Evolutionary conservation across 2,329 filamentous ascomycete genomes (phyloP), one percentile per base, ranked within the genome.

Genomic region (Decorospora gaudefroyi): DNA sequence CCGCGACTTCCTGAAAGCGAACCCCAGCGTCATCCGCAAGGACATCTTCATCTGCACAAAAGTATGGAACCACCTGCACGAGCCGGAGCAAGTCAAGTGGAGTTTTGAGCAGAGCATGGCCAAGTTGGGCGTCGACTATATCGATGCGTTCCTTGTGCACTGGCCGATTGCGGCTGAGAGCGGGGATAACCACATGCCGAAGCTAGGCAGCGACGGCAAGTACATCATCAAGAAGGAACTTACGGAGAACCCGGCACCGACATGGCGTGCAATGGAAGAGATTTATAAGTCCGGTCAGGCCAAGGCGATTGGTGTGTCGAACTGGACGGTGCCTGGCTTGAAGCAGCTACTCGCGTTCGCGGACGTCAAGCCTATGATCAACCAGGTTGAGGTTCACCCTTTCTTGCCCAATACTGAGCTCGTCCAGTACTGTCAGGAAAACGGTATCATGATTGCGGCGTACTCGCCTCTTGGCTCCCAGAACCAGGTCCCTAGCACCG

Each of bases 41-140:
- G 77, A 87, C 21, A 59, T 90, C 42, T 90, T 86, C 69, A 72
- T 89, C 42, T 88, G 85, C n/a, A 88, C 84, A 49, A 90, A 90
- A 72, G 82, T 89, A 43, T 75, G 84, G 49, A 75, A 73, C 34
- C 76, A 81, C 31, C 75, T 74, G 2, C 78, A 78, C 26, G 78
- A 78, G 49, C 72, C 76, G 1, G 82, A 86, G 12, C 76, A 77
- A 40, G 82, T 80, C 11, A 83, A 87, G 61, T 70, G 80, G 59
- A 81, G 78, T 46, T 70, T 81, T 21, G 59, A 85, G 29, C 79
- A 80, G 16, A 87, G 83, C 51, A 79, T 90, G 26, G 69, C 79
- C 53, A 84, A 82, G 66, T 76, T 88, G 32, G 77, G 76, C 33
- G 73, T 72, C 33, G 69, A 78, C 15, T 88, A 88, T 66, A 79